Base-by-base conservation (phyloP, 352 stramenopile genomes). In the Pelagophyceae sp. region DNA sequence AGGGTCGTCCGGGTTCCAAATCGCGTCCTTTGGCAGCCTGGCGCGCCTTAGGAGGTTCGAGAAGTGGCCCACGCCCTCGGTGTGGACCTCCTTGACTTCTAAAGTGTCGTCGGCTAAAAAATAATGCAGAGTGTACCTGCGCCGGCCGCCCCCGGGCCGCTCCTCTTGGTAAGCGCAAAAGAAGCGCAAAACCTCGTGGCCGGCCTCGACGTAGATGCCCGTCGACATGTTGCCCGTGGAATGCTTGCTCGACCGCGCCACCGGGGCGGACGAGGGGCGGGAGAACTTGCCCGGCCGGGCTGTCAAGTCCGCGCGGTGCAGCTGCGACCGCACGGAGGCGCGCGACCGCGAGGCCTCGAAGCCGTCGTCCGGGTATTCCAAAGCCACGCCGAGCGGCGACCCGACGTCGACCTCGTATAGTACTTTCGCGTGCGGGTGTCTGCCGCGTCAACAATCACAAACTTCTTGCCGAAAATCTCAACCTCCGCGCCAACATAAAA, bases 131-230 rank as follows among this genome's bases (percentile, higher is more conserved):
- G 94, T 87, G 80, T 94, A 97, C 50, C 67, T 27, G 2, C 67
- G 67, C 27, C 89, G 84, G 69, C 94, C 90, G 25, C 92, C 90
- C 76, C 96, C 94, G 71, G 95, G 81, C 31, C 89, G 88, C 65
- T 96, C 89, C 77, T 97, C 93, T n/a, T 91, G 87, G 91, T 93
- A 97, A 17, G 89, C 89, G 65, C 91, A 91, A 80, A 87, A 95
- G 82, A 97, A 97, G 33, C 90, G 84, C 64, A 97, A 85, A 33
- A 96, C 91, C 38, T 94, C 90, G 72, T 90, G 87, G 71, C 89
- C 88, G 70, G 84, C 82, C 45, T 54, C 45, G 72, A 77, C 81
- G 80, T 77, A 84, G 23, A 50, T 72, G 31, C 64, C n/a, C n/a
- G n/a, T n/a, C n/a, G n/a, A n/a, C n/a, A n/a, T n/a, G n/a, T n/a